Conservation (phyloP, 2,329 filamentous ascomycete species). For the Paracamarosporium sp. region DNA sequence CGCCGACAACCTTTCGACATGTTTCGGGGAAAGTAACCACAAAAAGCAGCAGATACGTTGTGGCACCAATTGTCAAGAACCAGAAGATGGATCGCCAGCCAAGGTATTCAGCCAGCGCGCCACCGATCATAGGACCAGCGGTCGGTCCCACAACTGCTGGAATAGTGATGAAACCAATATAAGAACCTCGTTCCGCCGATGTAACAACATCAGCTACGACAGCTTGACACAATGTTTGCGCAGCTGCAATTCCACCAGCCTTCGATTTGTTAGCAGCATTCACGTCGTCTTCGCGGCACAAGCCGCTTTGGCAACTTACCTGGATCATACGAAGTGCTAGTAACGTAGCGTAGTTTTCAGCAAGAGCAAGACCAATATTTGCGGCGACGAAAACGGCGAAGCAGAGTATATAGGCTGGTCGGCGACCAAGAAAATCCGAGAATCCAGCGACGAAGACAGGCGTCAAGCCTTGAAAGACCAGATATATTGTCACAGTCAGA, state of each 20-base stretch:
- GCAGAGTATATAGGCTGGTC: conserved; percentile 52
- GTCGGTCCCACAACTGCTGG: too few species aligned
- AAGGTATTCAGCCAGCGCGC: conserved; percentile 27
- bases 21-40: conserved; percentile 43
- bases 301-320: conserved; percentile 68
- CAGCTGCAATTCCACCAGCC: too few species aligned
- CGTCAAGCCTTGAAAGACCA: conserved; percentile 3
- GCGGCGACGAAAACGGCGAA: conserved; percentile 41
- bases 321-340: conserved; percentile 68
- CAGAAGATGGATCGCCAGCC: conserved; percentile 35
- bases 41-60: conserved; percentile 25
- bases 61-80: conserved; percentile 40
- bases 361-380: conserved; percentile 43
- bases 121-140: conserved; percentile 28
- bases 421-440: conserved; percentile 54
- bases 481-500: conserved; percentile 3
- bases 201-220: too few species aligned
- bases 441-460: conserved; percentile 3
- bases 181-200: too few species aligned
- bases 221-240: too few species aligned
- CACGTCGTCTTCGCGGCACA: too few species aligned
- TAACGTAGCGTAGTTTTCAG: conserved; percentile 52
- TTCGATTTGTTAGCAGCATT: too few species aligned
- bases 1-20: conserved; percentile 19
- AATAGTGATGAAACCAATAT: too few species aligned